These are phyloP conservation scores for Exophiala mesophila DNA, from an alignment of 2,329 filamentous ascomycete genomes.

Conservation along the genomic window DNA sequence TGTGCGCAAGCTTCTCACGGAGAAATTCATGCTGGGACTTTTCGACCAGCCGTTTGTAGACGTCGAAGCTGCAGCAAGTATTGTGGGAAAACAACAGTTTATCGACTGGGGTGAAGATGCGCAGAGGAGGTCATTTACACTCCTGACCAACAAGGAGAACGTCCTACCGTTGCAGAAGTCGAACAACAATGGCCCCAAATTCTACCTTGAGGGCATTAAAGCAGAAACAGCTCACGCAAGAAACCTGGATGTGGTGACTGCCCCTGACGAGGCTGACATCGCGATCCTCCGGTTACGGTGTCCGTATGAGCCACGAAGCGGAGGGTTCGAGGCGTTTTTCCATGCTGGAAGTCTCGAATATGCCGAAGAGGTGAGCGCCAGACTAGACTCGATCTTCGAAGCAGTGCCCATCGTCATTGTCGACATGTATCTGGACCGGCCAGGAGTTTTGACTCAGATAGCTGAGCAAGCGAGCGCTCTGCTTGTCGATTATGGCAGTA, in stretches of 20 bases:
- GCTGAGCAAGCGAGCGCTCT: constrained; percentile 28
- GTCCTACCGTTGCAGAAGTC: constrained; percentile 7
- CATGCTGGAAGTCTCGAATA: constrained; percentile 14
- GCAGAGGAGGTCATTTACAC: constrained; percentile 12
- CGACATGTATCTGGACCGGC: constrained; percentile 13
- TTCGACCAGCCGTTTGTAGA: constrained; percentile 52
- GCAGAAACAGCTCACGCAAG: not conserved
- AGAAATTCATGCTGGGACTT: constrained; percentile 50
- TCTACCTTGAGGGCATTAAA: constrained; percentile 12
- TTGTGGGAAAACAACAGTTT: constrained; percentile 13
- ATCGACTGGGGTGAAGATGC: constrained; percentile 4
- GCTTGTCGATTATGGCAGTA: constrained; percentile 9
- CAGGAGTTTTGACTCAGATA: constrained; percentile 39
- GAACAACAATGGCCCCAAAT: not conserved
- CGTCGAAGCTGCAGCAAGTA: constrained; percentile 10
- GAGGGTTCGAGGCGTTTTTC: constrained; percentile 16
- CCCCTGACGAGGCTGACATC: constrained; percentile 9
- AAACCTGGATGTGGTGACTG: constrained; percentile 1
- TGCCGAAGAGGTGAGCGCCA: constrained; percentile 1
- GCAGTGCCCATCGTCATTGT: constrained; percentile 6
- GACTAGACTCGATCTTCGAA: constrained; percentile 5
- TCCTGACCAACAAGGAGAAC: constrained; percentile 13
- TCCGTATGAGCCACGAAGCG: constrained; percentile 12
- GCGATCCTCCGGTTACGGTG: constrained; percentile 11
- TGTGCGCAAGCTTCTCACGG: constrained; percentile 43